Percentiles rank a stretch among this genome's conserved stretches.
These are phyloP conservation scores for Ustilago tritici DNA, from an alignment of 1,284 basidiomycete species.

Conservation along the genomic window DNA sequence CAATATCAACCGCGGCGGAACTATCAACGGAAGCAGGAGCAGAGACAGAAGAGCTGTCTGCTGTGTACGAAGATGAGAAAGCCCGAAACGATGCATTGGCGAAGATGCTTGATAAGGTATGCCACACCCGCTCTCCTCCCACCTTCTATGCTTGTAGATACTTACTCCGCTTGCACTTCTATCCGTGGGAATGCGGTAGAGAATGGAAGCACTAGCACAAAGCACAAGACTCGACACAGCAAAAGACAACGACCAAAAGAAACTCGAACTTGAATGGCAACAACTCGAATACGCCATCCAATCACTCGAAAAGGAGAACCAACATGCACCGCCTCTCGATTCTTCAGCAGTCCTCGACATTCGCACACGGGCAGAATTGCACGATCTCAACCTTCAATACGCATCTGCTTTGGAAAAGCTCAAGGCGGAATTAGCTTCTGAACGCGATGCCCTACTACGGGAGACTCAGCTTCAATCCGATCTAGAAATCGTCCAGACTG, in stretches of 20 bases:
- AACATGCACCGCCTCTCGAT: conserved; percentile 29
- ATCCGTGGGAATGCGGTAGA: background rate
- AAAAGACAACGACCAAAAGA: conserved; percentile 12
- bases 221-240: background rate
- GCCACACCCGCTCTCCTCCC: background rate
- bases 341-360: conserved; percentile 26
- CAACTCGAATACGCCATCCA: conserved; percentile 40
- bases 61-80: conserved; percentile 44
- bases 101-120: conserved; percentile 24
- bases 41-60: conserved; percentile 31
- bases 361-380: conserved; percentile 38
- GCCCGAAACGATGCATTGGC: conserved; percentile 38
- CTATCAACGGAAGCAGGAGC: conserved; percentile 17
- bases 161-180: background rate
- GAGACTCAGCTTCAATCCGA: conserved; percentile 38
- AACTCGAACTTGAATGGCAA: conserved; percentile 42
- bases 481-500: conserved; percentile 22
- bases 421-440: conserved; percentile 20
- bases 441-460: conserved; percentile 27
- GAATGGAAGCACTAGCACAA: conserved; percentile 21
- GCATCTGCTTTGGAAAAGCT: conserved; percentile 23
- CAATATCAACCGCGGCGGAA: background rate
- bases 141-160: background rate
- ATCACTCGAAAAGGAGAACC: conserved; percentile 33
- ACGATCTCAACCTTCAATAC: conserved; percentile 39